Evolutionary conservation across 805 yeast species (phyloP).

Genomic region (Ogataea methanolica): DNA sequence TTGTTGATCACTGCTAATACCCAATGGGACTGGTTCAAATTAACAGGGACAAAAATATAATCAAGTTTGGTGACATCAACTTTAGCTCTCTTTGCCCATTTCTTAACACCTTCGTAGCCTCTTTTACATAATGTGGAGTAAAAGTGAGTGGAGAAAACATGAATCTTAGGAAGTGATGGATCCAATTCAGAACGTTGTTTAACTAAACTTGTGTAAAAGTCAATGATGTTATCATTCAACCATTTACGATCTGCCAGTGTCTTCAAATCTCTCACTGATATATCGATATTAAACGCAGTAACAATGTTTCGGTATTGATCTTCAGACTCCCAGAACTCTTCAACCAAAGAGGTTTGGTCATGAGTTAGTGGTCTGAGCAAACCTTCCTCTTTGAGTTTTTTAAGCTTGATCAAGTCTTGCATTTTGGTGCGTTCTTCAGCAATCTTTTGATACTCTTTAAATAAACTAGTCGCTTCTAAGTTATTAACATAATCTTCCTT

Average conservation of each 20-base stretch:
- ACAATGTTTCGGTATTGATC: conserved; percentile 26
- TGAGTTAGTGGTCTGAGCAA: conserved; percentile 28
- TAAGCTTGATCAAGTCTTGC: conserved; percentile 31
- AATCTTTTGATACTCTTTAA: conserved; percentile 39
- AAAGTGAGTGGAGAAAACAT: conserved; percentile 85
- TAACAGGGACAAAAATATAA: conserved; percentile 78
- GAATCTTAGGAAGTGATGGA: conserved; percentile 35
- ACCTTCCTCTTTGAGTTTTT: conserved; percentile 32
- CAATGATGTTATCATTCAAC: conserved; percentile 91
- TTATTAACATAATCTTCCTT: conserved; percentile 27
- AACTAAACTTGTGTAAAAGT: conserved; percentile 62
- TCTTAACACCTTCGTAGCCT: conserved; percentile 77
- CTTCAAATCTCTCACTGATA: conserved; percentile 59
- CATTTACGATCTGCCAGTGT: conserved; percentile 70
- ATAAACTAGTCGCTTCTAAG: conserved; percentile 27
- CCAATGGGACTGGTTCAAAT: conserved; percentile 84
- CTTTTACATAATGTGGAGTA: conserved; percentile 62
- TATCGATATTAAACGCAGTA: conserved; percentile 47
- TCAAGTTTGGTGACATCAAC: conserved; percentile 60
- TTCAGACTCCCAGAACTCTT: conserved; percentile 28
- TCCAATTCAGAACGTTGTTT: conserved; percentile 33
- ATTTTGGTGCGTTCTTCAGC: conserved; percentile 37
- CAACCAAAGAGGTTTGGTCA: conserved; percentile 31
- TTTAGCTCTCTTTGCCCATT: conserved; percentile 81
- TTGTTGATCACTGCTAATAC: conserved; percentile 79